Percentiles rank a stretch among this genome's conserved stretches.
Evolutionary conservation across 306 rosid species (phyloP).

Genomic region (Begonia masoniana): DNA sequence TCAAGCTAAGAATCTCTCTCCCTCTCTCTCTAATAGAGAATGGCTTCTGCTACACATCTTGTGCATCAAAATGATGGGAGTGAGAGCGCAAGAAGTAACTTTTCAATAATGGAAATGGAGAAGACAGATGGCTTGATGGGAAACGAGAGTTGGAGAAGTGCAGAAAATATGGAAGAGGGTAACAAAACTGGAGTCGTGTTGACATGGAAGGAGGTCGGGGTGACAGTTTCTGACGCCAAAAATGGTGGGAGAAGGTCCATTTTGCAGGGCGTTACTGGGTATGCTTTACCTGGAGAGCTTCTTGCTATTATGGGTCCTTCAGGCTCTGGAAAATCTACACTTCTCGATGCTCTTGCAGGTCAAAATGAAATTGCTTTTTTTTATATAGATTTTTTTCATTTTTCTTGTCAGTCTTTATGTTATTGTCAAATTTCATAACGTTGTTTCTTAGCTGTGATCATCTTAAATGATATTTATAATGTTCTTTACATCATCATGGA

Average conservation of each 20-base stretch:
- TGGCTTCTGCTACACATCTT: too few relatives aligned
- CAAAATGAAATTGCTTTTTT: neutral
- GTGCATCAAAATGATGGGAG: too few relatives aligned
- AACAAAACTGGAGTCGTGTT: conserved; percentile 9
- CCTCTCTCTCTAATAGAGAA: neutral
- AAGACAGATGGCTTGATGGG: too few relatives aligned
- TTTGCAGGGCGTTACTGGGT: conserved; percentile 35
- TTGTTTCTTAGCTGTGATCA: too few relatives aligned
- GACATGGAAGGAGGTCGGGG: conserved; percentile 35
- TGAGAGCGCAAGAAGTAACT: too few relatives aligned
- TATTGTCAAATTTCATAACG: too few relatives aligned
- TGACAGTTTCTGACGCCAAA: conserved; percentile 20
- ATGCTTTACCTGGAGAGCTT: conserved; percentile 44
- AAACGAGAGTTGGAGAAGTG: neutral
- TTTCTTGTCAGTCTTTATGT: too few relatives aligned
- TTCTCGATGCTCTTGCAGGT: conserved; percentile 69
- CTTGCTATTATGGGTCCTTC: conserved; percentile 74
- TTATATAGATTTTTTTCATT: too few relatives aligned
- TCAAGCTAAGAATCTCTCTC: neutral
- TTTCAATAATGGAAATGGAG: too few relatives aligned
- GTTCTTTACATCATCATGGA: too few relatives aligned
- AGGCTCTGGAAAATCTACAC: conserved; percentile 74
- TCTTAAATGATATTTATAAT: too few relatives aligned
- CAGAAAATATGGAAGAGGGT: neutral
- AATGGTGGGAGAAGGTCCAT: conserved; percentile 24